Evolutionary conservation across 176 grass and related monocot species (phyloP).

Genomic region (Avena sativa): DNA sequence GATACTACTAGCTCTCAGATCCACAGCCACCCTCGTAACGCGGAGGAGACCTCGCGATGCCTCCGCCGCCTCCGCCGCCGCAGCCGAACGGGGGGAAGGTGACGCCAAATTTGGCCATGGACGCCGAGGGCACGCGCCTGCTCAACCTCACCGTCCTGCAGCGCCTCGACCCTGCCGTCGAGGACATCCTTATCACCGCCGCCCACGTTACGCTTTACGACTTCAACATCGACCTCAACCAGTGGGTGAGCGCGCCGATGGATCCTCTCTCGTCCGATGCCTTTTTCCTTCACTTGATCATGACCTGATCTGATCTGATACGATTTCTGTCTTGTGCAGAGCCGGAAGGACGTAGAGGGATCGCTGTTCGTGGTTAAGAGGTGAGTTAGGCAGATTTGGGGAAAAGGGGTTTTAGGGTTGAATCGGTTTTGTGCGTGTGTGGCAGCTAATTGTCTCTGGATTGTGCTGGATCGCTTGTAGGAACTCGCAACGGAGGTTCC

Average conservation of each 20-base stretch:
- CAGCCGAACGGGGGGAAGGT: conserved; percentile 70
- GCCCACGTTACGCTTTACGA: conserved; percentile 93
- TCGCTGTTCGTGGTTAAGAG: conserved; percentile 97
- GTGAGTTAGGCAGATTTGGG: conserved; percentile 33
- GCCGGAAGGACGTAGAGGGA: conserved; percentile 93
- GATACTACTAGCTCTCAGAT: conserved; percentile 5
- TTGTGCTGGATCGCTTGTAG: conserved; percentile 48
- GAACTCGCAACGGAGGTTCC: conserved; percentile 76
- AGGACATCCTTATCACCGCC: conserved; percentile 94
- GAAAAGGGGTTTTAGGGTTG: conserved; percentile 23
- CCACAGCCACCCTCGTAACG: conserved; percentile 1
- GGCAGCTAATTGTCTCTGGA: conserved; percentile 31
- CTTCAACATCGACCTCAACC: conserved; percentile 89
- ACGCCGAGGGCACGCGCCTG: conserved; percentile 69
- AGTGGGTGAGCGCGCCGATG: conserved; percentile 64
- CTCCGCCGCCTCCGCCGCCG: conserved; percentile 41
- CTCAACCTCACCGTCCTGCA: conserved; percentile 94
- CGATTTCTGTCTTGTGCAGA: conserved; percentile 48
- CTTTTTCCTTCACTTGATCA: not conserved
- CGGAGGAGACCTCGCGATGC: conserved; percentile 24
- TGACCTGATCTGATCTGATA: conserved; percentile 42
- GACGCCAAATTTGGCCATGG: conserved; percentile 72
- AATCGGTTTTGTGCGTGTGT: not conserved
- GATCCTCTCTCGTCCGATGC: not conserved
- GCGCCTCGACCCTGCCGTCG: conserved; percentile 89